These are phyloP conservation scores for Xanthoparmelia taractica DNA, from an alignment of 495 filamentous ascomycete species.

Conservation along the genomic window DNA sequence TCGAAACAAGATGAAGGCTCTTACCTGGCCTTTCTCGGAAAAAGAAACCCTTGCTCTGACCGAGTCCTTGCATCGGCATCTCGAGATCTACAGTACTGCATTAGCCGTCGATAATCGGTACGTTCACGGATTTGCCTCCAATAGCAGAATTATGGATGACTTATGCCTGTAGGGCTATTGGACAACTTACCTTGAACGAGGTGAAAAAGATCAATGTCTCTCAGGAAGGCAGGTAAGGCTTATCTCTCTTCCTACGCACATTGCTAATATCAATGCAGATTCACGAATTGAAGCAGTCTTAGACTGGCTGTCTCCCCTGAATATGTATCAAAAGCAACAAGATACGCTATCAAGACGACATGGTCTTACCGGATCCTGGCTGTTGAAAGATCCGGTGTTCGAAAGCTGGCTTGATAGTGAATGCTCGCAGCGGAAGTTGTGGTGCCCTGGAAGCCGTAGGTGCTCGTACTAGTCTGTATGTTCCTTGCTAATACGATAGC, in stretches of 20 bases:
- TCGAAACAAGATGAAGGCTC: not conserved
- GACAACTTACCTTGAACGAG: slow-evolving; percentile 7
- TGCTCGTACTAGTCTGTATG: not conserved
- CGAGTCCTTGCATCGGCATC: slow-evolving; percentile 8
- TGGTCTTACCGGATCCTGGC: not conserved
- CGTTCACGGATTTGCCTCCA: not conserved
- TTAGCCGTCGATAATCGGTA: not conserved
- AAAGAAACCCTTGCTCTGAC: not conserved
- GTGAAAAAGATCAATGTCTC: not conserved
- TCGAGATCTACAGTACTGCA: slow-evolving; percentile 5
- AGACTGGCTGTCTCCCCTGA: slow-evolving; percentile 10
- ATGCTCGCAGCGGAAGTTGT: slow-evolving; percentile 4
- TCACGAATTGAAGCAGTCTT: not conserved
- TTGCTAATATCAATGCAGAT: not conserved
- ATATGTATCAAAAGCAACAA: slow-evolving; percentile 11
- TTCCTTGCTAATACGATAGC: not conserved
- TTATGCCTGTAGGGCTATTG: not conserved
- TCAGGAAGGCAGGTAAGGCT: not conserved
- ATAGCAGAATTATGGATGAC: not conserved
- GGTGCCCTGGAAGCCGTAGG: slow-evolving; percentile 11
- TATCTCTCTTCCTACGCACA: not conserved
- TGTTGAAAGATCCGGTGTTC: not conserved
- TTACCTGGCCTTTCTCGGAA: slow-evolving; percentile 12
- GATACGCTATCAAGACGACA: slow-evolving; percentile 6
- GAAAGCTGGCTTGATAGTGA: slow-evolving; percentile 1